Evolutionary conservation across 495 filamentous ascomycete genomes (phyloP), one percentile per base, ranked within the genome.

Genomic region (Bryoglossum gracile): DNA sequence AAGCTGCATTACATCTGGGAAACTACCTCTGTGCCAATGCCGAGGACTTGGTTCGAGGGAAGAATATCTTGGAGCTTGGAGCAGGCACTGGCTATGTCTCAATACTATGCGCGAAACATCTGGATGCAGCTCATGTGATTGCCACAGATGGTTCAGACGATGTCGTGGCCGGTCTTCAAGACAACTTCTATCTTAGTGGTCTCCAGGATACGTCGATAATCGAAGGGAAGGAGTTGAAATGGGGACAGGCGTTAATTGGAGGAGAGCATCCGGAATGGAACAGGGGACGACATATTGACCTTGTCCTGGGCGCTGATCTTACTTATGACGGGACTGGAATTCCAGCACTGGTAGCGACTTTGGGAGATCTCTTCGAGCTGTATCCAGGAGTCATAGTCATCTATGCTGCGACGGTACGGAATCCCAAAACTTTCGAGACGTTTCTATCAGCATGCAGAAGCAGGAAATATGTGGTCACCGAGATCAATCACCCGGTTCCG

Each of bases 11-110:
- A n/a, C 84, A 89, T 60, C 73, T 96, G 0, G 87, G 82, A 0
- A 75, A 86, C 17, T 94, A 82, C 54, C 79, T 92, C 25, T 68
- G 76, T 9, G 65, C 70, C 0, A 41, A 60, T 19, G 8, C 46
- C 4, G 26, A 5, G n/a, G 19, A 10, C 4, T 54, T 68, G 14
- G 62, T 92, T 9, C 51, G 51, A 28, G 69, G 69, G 10, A 83
- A 83, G 52, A 70, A 66, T 0, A 69, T 96, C 3, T 70, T 97
- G n/a, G 91, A 97, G 60, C 72, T 96, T 11, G 91, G 92, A 3
- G 81, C 87, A 1, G 91, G 91, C 0, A 95, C 91, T 0, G 91
- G 91, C 0, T 84, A 95, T 51, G 64, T 95, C 4, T 84, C 86
- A 0, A 76, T 96, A 8, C 68, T 95, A 14, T 92, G 85, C 53